phyloP scores from a whole-genome alignment of 2,329 filamentous ascomycete genomes.

The Aureobasidium leucospermi region DNA sequence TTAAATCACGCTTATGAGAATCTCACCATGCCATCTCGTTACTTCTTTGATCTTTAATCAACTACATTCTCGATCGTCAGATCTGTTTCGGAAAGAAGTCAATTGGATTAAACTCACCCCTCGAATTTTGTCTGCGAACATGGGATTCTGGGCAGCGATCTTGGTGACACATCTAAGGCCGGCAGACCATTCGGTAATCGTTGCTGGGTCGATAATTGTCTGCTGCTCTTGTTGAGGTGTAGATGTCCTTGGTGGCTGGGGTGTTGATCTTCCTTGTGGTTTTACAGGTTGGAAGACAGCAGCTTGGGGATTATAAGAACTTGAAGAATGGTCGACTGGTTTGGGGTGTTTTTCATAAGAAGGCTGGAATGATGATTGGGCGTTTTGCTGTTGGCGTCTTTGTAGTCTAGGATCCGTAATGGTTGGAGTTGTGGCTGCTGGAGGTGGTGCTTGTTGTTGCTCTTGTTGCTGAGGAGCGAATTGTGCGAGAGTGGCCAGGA shows the following conservation, averaged over 20 bases:
- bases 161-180: slow-evolving; percentile 42
- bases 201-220: slow-evolving; percentile 36
- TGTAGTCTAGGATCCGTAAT: slow-evolving; percentile 16
- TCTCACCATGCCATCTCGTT: slow-evolving; percentile 53
- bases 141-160: slow-evolving; percentile 36
- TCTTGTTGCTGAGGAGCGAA: slow-evolving; percentile 15
- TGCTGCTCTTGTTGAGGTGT: neutral
- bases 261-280: neutral
- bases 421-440: neutral
- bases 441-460: slow-evolving; percentile 4
- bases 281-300: neutral
- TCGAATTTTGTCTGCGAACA: slow-evolving; percentile 33
- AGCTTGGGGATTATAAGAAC: slow-evolving; percentile 5
- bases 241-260: neutral
- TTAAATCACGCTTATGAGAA: neutral
- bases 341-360: neutral
- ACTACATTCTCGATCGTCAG: slow-evolving; percentile 26
- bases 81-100: slow-evolving; percentile 2
- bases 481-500: slow-evolving; percentile 29
- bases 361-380: neutral
- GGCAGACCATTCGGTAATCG: slow-evolving; percentile 42
- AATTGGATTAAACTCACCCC: slow-evolving; percentile 26
- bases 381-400: neutral
- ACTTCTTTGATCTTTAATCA: slow-evolving; percentile 56
- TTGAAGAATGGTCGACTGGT: neutral